Percentiles rank a stretch among this genome's conserved stretches.
Conservation (phyloP, 2,329 filamentous ascomycete species). For the Colletotrichum sp. region DNA sequence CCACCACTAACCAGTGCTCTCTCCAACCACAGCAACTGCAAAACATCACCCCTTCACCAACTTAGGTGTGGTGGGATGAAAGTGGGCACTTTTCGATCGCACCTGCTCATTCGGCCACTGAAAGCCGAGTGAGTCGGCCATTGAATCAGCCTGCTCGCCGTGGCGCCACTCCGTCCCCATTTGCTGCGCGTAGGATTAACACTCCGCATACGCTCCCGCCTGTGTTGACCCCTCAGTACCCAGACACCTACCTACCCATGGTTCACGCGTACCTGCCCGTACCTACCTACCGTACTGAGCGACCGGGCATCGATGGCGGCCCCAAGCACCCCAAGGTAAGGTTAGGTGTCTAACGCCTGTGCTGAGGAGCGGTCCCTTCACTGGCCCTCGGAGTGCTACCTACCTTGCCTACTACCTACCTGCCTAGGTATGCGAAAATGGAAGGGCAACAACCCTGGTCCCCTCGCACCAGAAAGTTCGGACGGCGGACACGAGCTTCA, state of each 20-base stretch:
- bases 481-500: background rate
- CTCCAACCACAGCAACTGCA: background rate
- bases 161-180: background rate
- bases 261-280: background rate
- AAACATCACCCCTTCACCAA: background rate
- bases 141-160: background rate
- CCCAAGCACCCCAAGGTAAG: background rate
- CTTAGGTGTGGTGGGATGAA: background rate
- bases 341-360: background rate
- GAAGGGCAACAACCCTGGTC: slow-evolving; percentile 18
- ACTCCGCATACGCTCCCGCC: background rate
- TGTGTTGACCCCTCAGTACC: background rate
- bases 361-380: background rate
- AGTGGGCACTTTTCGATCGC: background rate
- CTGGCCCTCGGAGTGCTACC: background rate
- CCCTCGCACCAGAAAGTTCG: slow-evolving; percentile 14
- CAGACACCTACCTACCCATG: background rate
- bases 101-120: background rate
- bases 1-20: background rate
- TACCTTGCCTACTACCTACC: background rate
- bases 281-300: background rate
- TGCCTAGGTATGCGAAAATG: background rate
- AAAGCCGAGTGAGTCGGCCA: background rate
- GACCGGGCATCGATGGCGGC: background rate
- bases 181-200: background rate